Base-by-base conservation (phyloP, 192 early-diverging fungal genomes). In the Backusella tuberculispora region DNA sequence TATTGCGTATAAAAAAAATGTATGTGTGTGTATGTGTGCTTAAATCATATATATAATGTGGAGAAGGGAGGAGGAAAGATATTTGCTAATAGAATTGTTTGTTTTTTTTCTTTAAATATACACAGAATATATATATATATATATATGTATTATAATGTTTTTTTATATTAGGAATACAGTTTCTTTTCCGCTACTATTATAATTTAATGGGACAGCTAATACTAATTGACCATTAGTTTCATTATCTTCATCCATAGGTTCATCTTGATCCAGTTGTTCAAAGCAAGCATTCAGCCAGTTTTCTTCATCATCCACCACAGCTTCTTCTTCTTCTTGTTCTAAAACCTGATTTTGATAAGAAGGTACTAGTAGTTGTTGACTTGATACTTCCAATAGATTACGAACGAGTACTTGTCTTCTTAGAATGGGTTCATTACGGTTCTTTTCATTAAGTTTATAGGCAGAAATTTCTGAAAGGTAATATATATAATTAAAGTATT, bases 201-300 rank as follows among this genome's bases (percentile, higher is more conserved):
- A 60, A 26, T 60, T 60, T 60, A 60, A 60, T 60, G 53, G 53
- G 7, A 60, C 53, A 0, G 53, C 53, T 5, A 60, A 60, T 24
- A 60, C 53, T 9, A 60, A 60, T 60, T 24, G 53, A 60, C 53
- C 53, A 60, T 19, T 34, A 0, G 29, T 34, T 34, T 14, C 42
- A 48, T 47, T 43, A 63, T 78, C 45, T 47, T 71, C 77, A n/a
- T 75, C 77, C 48, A 73, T 66, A 14, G 42, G 40, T 34, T 34
- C 74, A 21, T 73, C 68, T 40, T 76, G 46, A 34, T 71, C 69
- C 15, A 80, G 41, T 21, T 80, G 64, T 43, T 80, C 71, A 67
- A 80, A 80, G 50, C 78, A 80, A 48, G 69, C 70, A 68, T 80
- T 74, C 47, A 80, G 17, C 78, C 78, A 80, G 7, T 50, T 42